A percentile compares a stretch with the other conserved stretches of the same genome.
Evolutionary conservation across 352 stramenopile genomes (phyloP).

Genomic region (Chrysophaeum taylorii): DNA sequence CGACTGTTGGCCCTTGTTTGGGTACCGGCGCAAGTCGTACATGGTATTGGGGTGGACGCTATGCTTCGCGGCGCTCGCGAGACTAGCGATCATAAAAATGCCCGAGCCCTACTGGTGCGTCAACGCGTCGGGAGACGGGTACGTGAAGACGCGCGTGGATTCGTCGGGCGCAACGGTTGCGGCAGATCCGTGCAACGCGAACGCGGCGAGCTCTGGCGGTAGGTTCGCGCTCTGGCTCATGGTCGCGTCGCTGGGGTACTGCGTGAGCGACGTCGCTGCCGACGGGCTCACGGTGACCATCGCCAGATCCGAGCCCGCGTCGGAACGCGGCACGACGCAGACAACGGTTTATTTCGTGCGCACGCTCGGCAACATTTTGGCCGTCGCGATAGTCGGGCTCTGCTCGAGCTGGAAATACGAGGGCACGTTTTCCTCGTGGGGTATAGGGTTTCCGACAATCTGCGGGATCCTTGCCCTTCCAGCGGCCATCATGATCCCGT

Average conservation of each 20-base stretch:
- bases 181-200: constrained; percentile 15
- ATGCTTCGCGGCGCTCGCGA: constrained; percentile 43
- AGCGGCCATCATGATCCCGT: constrained; percentile 28
- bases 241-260: constrained; percentile 63
- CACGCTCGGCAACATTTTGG: constrained; percentile 37
- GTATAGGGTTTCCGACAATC: constrained; percentile 36
- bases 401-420: constrained; percentile 47
- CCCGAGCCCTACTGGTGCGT: constrained; percentile 50
- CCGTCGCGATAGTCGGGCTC: constrained; percentile 44
- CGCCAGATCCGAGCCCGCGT: constrained; percentile 57
- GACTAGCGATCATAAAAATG: constrained; percentile 44
- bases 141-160: background rate
- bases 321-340: constrained; percentile 54
- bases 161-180: background rate
- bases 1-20: constrained; percentile 65
- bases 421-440: constrained; percentile 44
- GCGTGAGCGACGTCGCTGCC: constrained; percentile 64
- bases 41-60: constrained; percentile 56
- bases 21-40: constrained; percentile 70
- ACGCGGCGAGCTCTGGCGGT: constrained; percentile 27
- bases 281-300: constrained; percentile 63
- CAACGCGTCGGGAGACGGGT: constrained; percentile 29
- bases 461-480: constrained; percentile 39
- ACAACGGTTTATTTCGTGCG: constrained; percentile 38
- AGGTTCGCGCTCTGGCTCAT: constrained; percentile 57